Evolutionary conservation across 2,329 filamentous ascomycete species (phyloP), one percentile per base, ranked within the genome.

Genomic region (Trichophyton schoenleinii): DNA sequence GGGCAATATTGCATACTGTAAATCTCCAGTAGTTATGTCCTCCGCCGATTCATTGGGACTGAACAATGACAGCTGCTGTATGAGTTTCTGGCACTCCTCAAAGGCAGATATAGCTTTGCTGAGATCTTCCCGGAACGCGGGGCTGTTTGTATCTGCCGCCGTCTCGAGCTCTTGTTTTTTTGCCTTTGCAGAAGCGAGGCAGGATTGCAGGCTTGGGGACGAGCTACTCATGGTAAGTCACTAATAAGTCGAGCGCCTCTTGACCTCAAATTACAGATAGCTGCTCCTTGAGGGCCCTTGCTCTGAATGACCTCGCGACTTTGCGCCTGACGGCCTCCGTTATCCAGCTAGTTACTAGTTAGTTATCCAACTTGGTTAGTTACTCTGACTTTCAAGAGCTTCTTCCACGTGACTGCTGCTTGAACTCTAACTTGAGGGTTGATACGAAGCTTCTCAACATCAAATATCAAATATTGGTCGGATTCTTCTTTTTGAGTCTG

Each of bases 21-120:
- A 77, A 69, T 95, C 87, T n/a, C 82, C 80, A 0, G 92, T 95
- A 13, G 88, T 79, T 36, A 96, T 78, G 75, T 99, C 94, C 64
- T 99, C 94, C 44, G 92, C 75, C 0, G 83, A 82, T 74, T 99
- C 94, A 74, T 99, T 99, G 41, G 85, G 80, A 67, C 90, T 96
- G 81, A 97, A 97, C 60, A 99, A 79, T 0, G 88, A 87, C 28
- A 94, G 79, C 63, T 84, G 80, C 66, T 83, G 79, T 65, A 89
- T 83, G 61, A 88, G 82, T 63, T 83, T 78, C 62, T 87, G 79
- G 72, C 88, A 91, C 72, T 87, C 80, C 68, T 87, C 80, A 75
- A 95, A 92, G 60, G 84, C 81, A 65, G 81, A 75, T 67, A 95
- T 83, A 46, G 88, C 83, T 44, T 79, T 75, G 63, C 79, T 78